Percentiles rank a stretch among this genome's conserved stretches.
Conservation (phyloP, 164 flowering plant genomes). For the Buxus sempervirens region DNA sequence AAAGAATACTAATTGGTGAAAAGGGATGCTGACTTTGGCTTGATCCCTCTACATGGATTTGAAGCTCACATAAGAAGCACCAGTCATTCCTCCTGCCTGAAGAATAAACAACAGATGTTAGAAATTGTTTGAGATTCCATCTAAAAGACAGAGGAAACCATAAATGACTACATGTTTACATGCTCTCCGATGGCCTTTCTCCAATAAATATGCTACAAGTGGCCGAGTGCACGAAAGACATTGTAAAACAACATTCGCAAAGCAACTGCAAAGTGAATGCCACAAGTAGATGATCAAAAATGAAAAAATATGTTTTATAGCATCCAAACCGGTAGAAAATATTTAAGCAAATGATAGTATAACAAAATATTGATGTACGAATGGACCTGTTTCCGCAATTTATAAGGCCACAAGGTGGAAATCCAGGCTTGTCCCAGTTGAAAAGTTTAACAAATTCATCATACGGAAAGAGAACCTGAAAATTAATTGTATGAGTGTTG, state of each 20-base stretch:
- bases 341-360: not conserved
- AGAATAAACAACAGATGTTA: conserved; percentile 10
- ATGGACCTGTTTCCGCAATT: conserved; percentile 94
- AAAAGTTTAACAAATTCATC: conserved; percentile 77
- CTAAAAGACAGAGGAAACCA: too few species aligned
- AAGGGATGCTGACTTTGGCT: conserved; percentile 61
- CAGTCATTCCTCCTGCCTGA: conserved; percentile 77
- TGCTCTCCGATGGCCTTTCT: too few species aligned
- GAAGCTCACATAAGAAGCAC: conserved; percentile 94
- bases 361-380: not conserved
- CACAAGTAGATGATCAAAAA: not conserved
- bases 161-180: too few species aligned
- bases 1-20: conserved; percentile 92
- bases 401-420: conserved; percentile 87
- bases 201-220: too few species aligned
- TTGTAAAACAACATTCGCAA: conserved; percentile 95
- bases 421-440: conserved; percentile 62
- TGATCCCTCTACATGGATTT: conserved; percentile 67
- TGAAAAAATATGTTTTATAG: not conserved
- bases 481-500: conserved; percentile 3
- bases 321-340: not conserved
- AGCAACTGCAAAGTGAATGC: conserved; percentile 64
- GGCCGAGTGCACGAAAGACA: conserved; percentile 86
- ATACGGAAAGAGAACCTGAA: conserved; percentile 85
- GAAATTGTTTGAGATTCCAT: too few species aligned